Base-by-base conservation (phyloP, 768 basidiomycete species). In the Kondoa malvinella region DNA sequence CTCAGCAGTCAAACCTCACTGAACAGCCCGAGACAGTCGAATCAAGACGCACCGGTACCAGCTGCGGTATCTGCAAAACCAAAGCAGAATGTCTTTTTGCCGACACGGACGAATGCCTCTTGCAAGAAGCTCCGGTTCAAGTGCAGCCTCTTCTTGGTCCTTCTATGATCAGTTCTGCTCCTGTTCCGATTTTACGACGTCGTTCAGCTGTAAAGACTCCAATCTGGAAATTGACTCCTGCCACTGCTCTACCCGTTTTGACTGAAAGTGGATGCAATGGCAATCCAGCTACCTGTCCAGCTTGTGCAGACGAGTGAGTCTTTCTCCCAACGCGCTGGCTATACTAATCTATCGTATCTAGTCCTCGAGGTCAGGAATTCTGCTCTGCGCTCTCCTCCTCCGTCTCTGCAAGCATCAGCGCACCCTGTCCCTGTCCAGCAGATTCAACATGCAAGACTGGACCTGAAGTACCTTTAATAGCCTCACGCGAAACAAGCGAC, bases 341-440 rank as follows among this genome's bases (percentile, higher is more conserved):
- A 34, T 64, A 57, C 12, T 15, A 29, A 59, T 64, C 17, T 66
- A 16, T 27, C 30, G 31, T 2, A 30, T 4, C 2, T 34, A 68
- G 63, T 34, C 61, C 63, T 21, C 61, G 67, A 64, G 40, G 40
- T 50, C 67, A 68, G 56, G 67, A 63, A 30, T 68, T 65, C 56
- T 68, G 65, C 64, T 68, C 68, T 27, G 63, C 65, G 3, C 50
- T 65, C 3, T 65, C 56, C 70, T 80, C 84, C 69, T 82, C 85
- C 31, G 77, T 86, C 17, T 80, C 84, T 65, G 77, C 79, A n/a
- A 76, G 34, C 30, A 21, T 73, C 67, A 86, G 86, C 74, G 84
- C 85, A 67, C 89, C 89, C 4, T 92, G 89, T 87, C 83, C 82
- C 31, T 69, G 66, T 50, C 71, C n/a, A n/a, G n/a, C n/a, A n/a